A percentile compares a stretch with the other conserved stretches of the same genome.
Evolutionary conservation across 2,329 filamentous ascomycete species (phyloP).

Genomic region (Ambrosiella xylebori): DNA sequence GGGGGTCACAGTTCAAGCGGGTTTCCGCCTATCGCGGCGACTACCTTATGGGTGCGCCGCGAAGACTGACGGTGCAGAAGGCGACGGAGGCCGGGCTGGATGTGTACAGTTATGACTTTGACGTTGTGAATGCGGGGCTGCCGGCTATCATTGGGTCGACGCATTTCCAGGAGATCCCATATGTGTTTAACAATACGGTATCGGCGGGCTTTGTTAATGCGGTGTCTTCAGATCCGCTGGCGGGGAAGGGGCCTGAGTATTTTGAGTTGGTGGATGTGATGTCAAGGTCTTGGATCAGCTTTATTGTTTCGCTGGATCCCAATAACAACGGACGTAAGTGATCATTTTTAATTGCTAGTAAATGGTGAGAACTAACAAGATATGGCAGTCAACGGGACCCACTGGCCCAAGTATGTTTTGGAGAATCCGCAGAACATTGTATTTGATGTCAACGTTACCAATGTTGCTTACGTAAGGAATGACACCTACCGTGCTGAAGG

Average conservation of each 20-base stretch:
- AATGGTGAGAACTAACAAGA: no score
- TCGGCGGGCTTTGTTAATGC: conserved; percentile 23
- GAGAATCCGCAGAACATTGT: conserved; percentile 28
- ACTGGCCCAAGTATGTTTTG: conserved; percentile 29
- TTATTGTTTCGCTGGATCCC: conserved; percentile 29
- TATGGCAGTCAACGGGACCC: conserved; percentile 1
- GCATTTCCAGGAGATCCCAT: conserved; percentile 19
- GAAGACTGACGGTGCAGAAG: conserved; percentile 33
- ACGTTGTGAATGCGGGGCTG: conserved; percentile 22
- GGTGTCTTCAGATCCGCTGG: conserved; percentile 21
- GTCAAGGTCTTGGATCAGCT: conserved; percentile 34
- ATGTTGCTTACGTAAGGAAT: conserved; percentile 23
- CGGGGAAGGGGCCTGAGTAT: conserved; percentile 22
- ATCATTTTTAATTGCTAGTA: no score
- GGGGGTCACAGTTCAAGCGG: conserved; percentile 35
- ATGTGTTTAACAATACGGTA: conserved; percentile 33
- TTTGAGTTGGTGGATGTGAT: conserved; percentile 28
- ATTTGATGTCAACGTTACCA: conserved; percentile 30
- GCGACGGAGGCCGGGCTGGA: conserved; percentile 31
- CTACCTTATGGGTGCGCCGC: conserved; percentile 34
- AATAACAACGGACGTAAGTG: conserved; percentile 19
- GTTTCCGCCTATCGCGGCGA: conserved; percentile 38
- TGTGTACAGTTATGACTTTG: conserved; percentile 37
- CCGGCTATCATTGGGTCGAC: conserved; percentile 15
- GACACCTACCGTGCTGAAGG: conserved; percentile 28